A percentile compares a stretch with the other conserved stretches of the same genome.
phyloP scores from a whole-genome alignment of 768 basidiomycete genomes.

The Hericium rajendrae region DNA sequence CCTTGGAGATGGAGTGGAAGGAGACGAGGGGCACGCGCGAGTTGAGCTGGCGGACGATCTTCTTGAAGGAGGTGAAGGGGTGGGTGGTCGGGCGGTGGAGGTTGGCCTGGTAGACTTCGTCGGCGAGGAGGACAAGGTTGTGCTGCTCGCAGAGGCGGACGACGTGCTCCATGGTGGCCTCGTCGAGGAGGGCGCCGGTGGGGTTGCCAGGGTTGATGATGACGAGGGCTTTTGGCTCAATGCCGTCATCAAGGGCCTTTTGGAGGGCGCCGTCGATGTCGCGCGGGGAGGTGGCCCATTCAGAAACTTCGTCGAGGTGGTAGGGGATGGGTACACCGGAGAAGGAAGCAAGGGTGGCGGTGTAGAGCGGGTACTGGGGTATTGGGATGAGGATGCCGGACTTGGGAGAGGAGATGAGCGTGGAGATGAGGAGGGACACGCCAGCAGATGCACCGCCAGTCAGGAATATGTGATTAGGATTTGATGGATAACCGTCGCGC shows the following conservation, averaged over 20 bases:
- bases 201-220: constrained; percentile 99
- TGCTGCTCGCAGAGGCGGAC: constrained; percentile 82
- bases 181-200: constrained; percentile 77
- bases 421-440: constrained; percentile 77
- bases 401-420: constrained; percentile 59
- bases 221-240: constrained; percentile 74
- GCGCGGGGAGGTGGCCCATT: constrained; percentile 71
- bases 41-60: constrained; percentile 56
- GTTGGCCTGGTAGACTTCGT: constrained; percentile 98
- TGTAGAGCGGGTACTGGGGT: constrained; percentile 97
- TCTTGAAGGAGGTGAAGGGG: constrained; percentile 91
- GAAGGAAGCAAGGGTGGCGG: constrained; percentile 83
- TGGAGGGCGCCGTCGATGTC: constrained; percentile 61
- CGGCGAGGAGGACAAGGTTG: constrained; percentile 82
- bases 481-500: constrained; percentile 80
- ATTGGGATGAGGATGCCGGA: constrained; percentile 90
- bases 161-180: constrained; percentile 60
- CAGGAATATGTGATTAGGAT: constrained; percentile 84
- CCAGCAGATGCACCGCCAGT: constrained; percentile 93
- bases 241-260: constrained; percentile 51
- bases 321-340: constrained; percentile 80
- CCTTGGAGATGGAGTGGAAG: constrained; percentile 98
- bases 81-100: constrained; percentile 59
- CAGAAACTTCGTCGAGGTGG: constrained; percentile 72
- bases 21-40: constrained; percentile 81